Evolutionary conservation across 306 rosid species (phyloP), one percentile per base, ranked within the genome.

Genomic region (Casuarina equisetifolia): DNA sequence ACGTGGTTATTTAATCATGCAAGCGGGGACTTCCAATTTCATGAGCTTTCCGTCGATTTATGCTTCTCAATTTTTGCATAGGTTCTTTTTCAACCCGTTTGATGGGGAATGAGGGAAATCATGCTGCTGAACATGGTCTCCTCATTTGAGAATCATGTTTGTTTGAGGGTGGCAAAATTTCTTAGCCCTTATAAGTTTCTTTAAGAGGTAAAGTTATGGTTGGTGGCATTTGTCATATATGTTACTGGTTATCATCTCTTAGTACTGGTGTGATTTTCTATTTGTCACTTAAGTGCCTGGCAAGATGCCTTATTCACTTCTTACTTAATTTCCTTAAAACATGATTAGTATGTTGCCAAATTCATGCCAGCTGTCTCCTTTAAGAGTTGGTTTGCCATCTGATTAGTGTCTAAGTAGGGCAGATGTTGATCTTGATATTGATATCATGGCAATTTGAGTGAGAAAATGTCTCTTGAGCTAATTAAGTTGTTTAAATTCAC

Each of bases 161-260:
- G 25, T 36, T 63, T 63, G 69, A 15, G 9, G 15, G 38, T 15
- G 9, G 20, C 4, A 58, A 63, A 63, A 40, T 54, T 13, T 8
- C 61, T 53, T 62, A 63, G n/a, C 69, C 69, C n/a, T 63, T 63
- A 3, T 38, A 9, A 36, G 11, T 63, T 63, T 61, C 68, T 61
- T 61, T 61, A 61, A 25, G 32, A 1, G 25, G 2, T 35, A 25
- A 61, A 36, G 40, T 3, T 36, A 61, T 61, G 3, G 1, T 20
- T 61, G 68, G 4, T 20, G 68, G 19, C 19, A 10, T 61, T 61
- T 61, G 38, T 35, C 7, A 35, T 36, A 35, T 11, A 32, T 38
- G 43, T 32, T 7, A 13, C 45, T 38, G 13, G 69, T 62, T 62
- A 62, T 62, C 42, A 10, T 15, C 69, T 3, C 3, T 62, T 12